Evolutionary conservation across 2,329 filamentous ascomycete genomes (phyloP), one percentile per base, ranked within the genome.

Genomic region (Didymella glomerata): DNA sequence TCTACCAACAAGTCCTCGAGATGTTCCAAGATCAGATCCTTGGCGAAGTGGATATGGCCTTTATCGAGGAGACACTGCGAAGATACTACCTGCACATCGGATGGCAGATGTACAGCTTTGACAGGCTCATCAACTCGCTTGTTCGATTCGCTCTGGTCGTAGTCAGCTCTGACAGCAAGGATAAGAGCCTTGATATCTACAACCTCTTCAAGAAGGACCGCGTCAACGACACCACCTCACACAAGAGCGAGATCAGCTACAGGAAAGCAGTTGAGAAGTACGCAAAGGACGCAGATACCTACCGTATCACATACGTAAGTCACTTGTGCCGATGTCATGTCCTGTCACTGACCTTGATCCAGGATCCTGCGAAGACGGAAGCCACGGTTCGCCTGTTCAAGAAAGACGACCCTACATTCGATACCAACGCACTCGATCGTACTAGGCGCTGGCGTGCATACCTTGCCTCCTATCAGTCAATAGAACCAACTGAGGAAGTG

Each of bases 21-120:
- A 86, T 97, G 76, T 90, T 96, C 59, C 92, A 97, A 72, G 91
- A 96, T 46, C 92, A 91, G 65, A 88, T 98, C 65, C 87, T 88
- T 42, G 89, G 90, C 5, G 91, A 96, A 10, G 83, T 93, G 36
- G 95, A 98, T 51, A 88, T 93, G 77, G 84, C 82, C 52, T 88
- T 92, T 28, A 92, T 96, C 67, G 94, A 98, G 76, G 93, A 98
- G 71, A 90, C 93, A 6, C 83, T 99, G 56, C 90, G 95, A 24
- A 91, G 93, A 65, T 97, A 92, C 79, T 99, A 97, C 75, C 84
- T 98, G 57, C 89, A 90, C 73, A 90, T 88, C 65, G 95, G 95
- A 7, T 99, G 94, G 90, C 92, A 93, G 70, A 80, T 98, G 38
- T 99, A 98, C 80, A 93, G 92, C 4, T 88, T 98, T 64, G 92